These are phyloP conservation scores for Dendrostoma leiphaemia DNA, from an alignment of 2,329 filamentous ascomycete species.

Conservation along the genomic window DNA sequence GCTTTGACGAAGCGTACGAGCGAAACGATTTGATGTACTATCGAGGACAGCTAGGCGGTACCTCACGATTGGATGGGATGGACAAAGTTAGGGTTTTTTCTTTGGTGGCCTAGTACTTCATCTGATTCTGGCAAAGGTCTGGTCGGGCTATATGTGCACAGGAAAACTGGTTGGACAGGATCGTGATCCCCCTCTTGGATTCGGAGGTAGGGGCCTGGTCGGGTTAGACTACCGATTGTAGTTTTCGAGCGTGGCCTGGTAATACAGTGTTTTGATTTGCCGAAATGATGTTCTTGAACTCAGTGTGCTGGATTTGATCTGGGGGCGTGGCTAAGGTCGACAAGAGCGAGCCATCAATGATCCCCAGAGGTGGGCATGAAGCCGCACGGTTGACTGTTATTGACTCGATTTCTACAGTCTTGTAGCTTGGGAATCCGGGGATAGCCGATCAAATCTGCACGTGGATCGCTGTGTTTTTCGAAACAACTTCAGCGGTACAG, in stretches of 20 bases:
- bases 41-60: neutral
- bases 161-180: slow-evolving; percentile 1
- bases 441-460: too few species aligned
- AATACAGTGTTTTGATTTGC: neutral
- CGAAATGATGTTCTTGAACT: neutral
- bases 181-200: slow-evolving; percentile 2
- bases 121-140: neutral
- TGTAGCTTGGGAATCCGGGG: too few species aligned
- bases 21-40: slow-evolving; percentile 3
- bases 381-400: too few species aligned
- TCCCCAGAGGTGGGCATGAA: too few species aligned
- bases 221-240: neutral
- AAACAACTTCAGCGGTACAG: too few species aligned
- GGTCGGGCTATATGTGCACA: neutral
- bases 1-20: slow-evolving; percentile 3
- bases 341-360: too few species aligned
- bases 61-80: neutral
- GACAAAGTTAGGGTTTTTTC: neutral
- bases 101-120: neutral
- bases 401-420: too few species aligned
- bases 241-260: neutral
- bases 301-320: neutral
- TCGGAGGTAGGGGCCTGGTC: neutral
- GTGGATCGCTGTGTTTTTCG: too few species aligned
- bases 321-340: too few species aligned